A percentile compares a stretch with the other conserved stretches of the same genome.
phyloP scores from a whole-genome alignment of 2,329 filamentous ascomycete genomes.

The Xylariaceae sp. region DNA sequence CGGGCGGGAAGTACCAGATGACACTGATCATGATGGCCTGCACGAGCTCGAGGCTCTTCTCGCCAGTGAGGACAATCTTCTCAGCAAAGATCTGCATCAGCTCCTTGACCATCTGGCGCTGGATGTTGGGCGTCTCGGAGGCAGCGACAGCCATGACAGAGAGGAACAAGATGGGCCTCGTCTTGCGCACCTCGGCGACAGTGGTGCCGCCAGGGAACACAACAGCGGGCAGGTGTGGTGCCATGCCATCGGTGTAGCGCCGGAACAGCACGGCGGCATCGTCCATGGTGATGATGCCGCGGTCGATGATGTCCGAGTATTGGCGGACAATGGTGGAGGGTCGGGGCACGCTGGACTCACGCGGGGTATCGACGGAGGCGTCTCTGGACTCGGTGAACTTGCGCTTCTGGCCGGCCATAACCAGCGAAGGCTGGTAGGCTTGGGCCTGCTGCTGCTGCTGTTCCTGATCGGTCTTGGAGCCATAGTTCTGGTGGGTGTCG shows the following conservation, averaged over 20 bases:
- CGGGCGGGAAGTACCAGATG: conserved; percentile 83
- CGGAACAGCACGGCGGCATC: conserved; percentile 53
- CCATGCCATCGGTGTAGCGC: conserved; percentile 58
- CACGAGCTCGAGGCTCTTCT: conserved; percentile 79
- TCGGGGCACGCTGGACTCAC: conserved; percentile 18
- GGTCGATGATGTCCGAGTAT: conserved; percentile 52
- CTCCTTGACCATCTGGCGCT: conserved; percentile 62
- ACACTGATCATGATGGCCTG: conserved; percentile 72
- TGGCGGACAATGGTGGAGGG: conserved; percentile 12
- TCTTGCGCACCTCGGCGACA: conserved; percentile 51
- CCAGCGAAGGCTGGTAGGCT: conserved; percentile 9
- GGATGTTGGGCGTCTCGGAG: conserved; percentile 52
- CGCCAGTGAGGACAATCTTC: conserved; percentile 67
- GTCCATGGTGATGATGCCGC: conserved; percentile 54
- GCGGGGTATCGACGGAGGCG: conserved; percentile 18
- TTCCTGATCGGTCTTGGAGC: conserved; percentile 8
- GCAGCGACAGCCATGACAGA: conserved; percentile 64
- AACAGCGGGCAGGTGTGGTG: conserved; percentile 58
- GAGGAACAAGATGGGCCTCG: conserved; percentile 66
- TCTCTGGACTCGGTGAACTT: conserved; percentile 32
- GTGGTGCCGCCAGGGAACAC: conserved; percentile 54
- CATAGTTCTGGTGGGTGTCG: conserved; percentile 15
- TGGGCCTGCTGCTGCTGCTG: conserved; percentile 3
- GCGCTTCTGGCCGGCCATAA: conserved; percentile 37
- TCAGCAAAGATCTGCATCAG: conserved; percentile 71